Conservation (phyloP, 1,139 yeast genomes). For the Hemisphaericaspora xylofermentans region DNA sequence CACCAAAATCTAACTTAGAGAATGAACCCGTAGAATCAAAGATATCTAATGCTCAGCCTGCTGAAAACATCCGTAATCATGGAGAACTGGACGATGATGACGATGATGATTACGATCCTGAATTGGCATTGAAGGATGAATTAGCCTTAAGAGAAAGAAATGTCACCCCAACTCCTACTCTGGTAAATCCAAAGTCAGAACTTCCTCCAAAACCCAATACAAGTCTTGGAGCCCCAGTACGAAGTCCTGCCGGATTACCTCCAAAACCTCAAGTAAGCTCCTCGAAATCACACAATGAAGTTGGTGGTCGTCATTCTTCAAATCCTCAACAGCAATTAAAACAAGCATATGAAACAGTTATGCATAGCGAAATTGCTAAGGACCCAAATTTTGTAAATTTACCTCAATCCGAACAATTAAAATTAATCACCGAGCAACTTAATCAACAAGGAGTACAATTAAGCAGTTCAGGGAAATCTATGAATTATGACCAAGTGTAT, state of each 20-base stretch:
- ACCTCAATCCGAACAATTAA: slow-evolving; percentile 35
- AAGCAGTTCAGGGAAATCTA: slow-evolving; percentile 13
- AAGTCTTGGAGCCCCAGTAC: no score
- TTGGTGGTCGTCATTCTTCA: slow-evolving; percentile 4
- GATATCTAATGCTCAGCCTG: no score
- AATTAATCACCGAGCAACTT: slow-evolving; percentile 30
- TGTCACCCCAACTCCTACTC: background rate
- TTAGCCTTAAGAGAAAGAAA: background rate
- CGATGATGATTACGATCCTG: slow-evolving; percentile 15
- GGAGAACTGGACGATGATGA: slow-evolving; percentile 10
- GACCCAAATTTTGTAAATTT: slow-evolving; percentile 31
- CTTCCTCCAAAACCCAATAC: slow-evolving; percentile 19
- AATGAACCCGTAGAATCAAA: no score
- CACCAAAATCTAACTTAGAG: slow-evolving; percentile 18
- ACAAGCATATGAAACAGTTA: slow-evolving; percentile 36
- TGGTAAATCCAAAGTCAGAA: background rate
- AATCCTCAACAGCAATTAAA: slow-evolving; percentile 19
- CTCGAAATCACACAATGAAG: background rate
- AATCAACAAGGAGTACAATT: slow-evolving; percentile 26
- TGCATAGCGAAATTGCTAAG: slow-evolving; percentile 32
- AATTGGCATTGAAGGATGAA: slow-evolving; percentile 5
- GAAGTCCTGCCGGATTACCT: slow-evolving; percentile 25
- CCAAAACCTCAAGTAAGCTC: slow-evolving; percentile 32
- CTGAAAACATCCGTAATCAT: background rate
- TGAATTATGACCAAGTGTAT: slow-evolving; percentile 40